phyloP scores from a whole-genome alignment of 1,139 yeast genomes.

The Kazachstania sp. region DNA sequence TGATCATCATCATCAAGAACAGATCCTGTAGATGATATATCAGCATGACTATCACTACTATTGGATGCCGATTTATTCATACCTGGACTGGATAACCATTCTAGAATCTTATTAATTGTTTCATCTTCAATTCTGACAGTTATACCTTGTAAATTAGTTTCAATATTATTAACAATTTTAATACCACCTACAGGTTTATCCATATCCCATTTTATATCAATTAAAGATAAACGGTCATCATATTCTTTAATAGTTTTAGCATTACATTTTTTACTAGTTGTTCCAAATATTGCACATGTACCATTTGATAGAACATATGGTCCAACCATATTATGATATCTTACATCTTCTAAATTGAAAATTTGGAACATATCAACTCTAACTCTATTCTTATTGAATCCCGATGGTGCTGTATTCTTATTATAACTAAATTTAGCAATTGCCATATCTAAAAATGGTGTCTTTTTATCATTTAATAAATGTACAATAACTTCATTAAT shows the following conservation, averaged over 20 bases:
- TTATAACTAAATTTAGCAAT: slow-evolving; percentile 55
- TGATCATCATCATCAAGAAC: neutral
- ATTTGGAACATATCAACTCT: slow-evolving; percentile 61
- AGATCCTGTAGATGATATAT: neutral
- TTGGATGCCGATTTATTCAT: too few species aligned
- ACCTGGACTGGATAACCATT: slow-evolving; percentile 6
- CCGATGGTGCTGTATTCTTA: slow-evolving; percentile 54
- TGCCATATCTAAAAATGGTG: slow-evolving; percentile 66
- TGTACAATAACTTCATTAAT: slow-evolving; percentile 72
- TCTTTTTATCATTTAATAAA: slow-evolving; percentile 49
- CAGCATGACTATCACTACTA: neutral
- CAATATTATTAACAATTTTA: slow-evolving; percentile 47
- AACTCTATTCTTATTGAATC: slow-evolving; percentile 53
- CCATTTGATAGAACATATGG: slow-evolving; percentile 32
- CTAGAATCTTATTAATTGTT: slow-evolving; percentile 37
- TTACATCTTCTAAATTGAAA: slow-evolving; percentile 52
- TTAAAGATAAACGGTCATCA: slow-evolving; percentile 28
- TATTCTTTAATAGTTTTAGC: neutral
- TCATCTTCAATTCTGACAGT: slow-evolving; percentile 51
- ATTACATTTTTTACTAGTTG: neutral
- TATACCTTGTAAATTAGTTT: slow-evolving; percentile 47
- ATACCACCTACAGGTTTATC: slow-evolving; percentile 64
- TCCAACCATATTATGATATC: slow-evolving; percentile 64
- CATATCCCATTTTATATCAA: slow-evolving; percentile 54
- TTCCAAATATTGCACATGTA: neutral